Evolutionary conservation across 805 yeast genomes (phyloP), one percentile per base, ranked within the genome.

Genomic region (Metschnikowia koreensis): DNA sequence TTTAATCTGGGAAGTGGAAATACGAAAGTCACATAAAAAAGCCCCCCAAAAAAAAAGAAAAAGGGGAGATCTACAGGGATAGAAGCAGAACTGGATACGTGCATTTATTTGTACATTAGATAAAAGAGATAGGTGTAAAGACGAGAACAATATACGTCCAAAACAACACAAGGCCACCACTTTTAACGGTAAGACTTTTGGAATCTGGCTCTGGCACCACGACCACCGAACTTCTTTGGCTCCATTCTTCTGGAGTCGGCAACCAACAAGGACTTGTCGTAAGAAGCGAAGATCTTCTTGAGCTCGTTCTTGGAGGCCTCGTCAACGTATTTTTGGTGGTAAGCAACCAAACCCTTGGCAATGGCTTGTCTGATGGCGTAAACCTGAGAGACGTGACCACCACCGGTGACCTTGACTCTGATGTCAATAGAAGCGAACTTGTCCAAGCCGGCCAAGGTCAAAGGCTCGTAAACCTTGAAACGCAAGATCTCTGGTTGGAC

Each of bases 191-290:
- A 94, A 79, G 99, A 94, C 81, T 94, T 94, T 87, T 94, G 99
- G 97, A 89, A 93, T 84, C 98, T 93, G 76, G 99, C 94, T 85
- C 99, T 94, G 83, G 99, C 99, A 89, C 99, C 99, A 81, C 96
- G 96, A 86, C 99, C 99, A 86, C 99, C 99, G 85, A 94, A 94
- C 86, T 94, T 94, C 97, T 94, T 94, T 87, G 99, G 99, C 86
- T 94, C 99, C 87, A 92, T 87, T 87, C 96, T 93, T 89, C 99
- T 91, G 71, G 97, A 83, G 81, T 94, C 99, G 71, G 99, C 98
- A 79, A 94, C 94, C 82, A 94, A 87, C 78, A 94, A 87, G 78
- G 98, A 90, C 86, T 97, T 92, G 93, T 94, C 99, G 87, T 92
- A 96, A 72, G 96, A 75, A 65, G 93, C 84, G 82, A 92, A 90